Evolutionary conservation across 192 early-diverging fungal species (phyloP), one percentile per base, ranked within the genome.

Genomic region (Lobosporangium transversale): DNA sequence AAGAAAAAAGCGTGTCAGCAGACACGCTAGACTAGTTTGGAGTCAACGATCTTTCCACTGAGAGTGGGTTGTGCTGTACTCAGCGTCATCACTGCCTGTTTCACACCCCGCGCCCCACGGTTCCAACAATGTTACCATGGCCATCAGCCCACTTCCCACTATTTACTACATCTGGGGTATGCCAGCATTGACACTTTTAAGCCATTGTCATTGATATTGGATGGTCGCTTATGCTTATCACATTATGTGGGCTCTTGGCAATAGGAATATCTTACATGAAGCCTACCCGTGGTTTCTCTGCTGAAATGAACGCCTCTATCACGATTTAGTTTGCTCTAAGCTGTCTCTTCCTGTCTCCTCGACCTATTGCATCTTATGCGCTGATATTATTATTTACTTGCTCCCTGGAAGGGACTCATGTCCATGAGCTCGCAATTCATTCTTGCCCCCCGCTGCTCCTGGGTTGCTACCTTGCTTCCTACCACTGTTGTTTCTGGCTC

Each of bases 31-130:
- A n/a, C n/a, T n/a, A n/a, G n/a, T n/a, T n/a, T n/a, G n/a, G n/a
- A n/a, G n/a, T n/a, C n/a, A n/a, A n/a, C n/a, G n/a, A n/a, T n/a
- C n/a, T n/a, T n/a, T n/a, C n/a, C n/a, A n/a, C n/a, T n/a, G n/a
- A n/a, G n/a, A n/a, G n/a, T n/a, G n/a, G n/a, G n/a, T n/a, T n/a
- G n/a, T n/a, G n/a, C n/a, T n/a, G n/a, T n/a, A n/a, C n/a, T n/a
- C n/a, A n/a, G n/a, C n/a, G 82, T 94, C 61, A 80, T 91, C 58
- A 94, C 93, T 7, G 91, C 92, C 17, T 86, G 89, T 58, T 88
- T 94, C 42, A 90, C 93, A 26, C 93, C 93, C 61, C 94, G 94
- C 78, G 85, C 91, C n/a, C 93, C n/a, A 95, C 81, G 92, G 93
- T 48, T 87, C 88, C 58, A 95, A 95, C 83, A 92, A 95, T 81